Evolutionary conservation across 345 rosid species (phyloP).

Genomic region (Theobroma cacao): DNA sequence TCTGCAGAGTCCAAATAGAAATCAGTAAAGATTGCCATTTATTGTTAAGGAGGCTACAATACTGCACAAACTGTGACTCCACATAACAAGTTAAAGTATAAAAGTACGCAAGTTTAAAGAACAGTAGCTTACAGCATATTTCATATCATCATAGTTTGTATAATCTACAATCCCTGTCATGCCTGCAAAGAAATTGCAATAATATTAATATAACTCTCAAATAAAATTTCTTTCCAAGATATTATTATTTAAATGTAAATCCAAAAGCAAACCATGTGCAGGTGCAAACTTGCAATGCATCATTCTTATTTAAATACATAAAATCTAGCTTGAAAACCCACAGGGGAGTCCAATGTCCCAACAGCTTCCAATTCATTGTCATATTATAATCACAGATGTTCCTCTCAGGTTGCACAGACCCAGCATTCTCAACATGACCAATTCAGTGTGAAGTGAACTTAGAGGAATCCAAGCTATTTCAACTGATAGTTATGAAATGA

Average conservation of each 20-base stretch:
- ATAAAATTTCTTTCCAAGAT: not conserved
- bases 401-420: not conserved
- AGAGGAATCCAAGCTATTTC: not conserved
- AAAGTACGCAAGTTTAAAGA: not conserved
- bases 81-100: not conserved
- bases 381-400: not conserved
- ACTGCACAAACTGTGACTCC: not conserved
- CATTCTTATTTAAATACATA: not conserved
- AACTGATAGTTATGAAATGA: not conserved
- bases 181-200: constrained; percentile 42
- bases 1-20: constrained; percentile 37
- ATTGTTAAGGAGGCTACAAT: not conserved
- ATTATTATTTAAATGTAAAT: not conserved
- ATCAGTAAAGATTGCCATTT: not conserved
- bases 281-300: not conserved
- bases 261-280: not conserved
- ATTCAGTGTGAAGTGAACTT: not conserved
- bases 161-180: constrained; percentile 90
- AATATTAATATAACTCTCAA: not conserved
- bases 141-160: constrained; percentile 88
- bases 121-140: constrained; percentile 73
- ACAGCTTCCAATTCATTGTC: not conserved
- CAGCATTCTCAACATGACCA: not conserved
- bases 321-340: not conserved
- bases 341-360: not conserved